Conservation (phyloP, 164 flowering plant species). For the Stephania cephalantha region DNA sequence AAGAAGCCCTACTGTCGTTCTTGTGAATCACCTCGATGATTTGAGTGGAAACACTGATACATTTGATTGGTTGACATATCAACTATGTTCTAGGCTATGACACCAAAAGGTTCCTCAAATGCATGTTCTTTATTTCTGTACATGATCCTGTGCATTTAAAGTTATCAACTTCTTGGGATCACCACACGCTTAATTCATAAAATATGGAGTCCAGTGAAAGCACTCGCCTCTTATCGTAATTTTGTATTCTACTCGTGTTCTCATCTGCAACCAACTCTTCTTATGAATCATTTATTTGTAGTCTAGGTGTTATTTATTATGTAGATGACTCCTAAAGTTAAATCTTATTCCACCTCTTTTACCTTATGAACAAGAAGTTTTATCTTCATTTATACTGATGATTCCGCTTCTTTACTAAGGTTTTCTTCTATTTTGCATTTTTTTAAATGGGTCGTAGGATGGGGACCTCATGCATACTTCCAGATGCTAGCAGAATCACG, state of each 20-base stretch:
- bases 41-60: not conserved
- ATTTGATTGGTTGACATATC: not conserved
- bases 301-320: not conserved
- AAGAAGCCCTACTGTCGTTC: not conserved
- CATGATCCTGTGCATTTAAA: not conserved
- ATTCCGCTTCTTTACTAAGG: not conserved
- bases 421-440: not conserved
- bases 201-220: not conserved
- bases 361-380: not conserved
- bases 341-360: not conserved
- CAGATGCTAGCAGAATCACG: slow-evolving; percentile 40
- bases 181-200: not conserved
- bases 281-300: not conserved
- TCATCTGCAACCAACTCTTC: not conserved
- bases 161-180: not conserved
- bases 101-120: not conserved
- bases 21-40: not conserved
- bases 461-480: slow-evolving; percentile 31
- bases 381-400: not conserved
- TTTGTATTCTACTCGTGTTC: not conserved
- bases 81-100: not conserved
- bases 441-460: slow-evolving; percentile 16
- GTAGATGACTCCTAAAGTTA: not conserved
- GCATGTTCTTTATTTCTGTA: not conserved
- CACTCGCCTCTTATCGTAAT: not conserved